Conservation (phyloP, 164 flowering plant genomes). For the Euptelea pleiosperma region DNA sequence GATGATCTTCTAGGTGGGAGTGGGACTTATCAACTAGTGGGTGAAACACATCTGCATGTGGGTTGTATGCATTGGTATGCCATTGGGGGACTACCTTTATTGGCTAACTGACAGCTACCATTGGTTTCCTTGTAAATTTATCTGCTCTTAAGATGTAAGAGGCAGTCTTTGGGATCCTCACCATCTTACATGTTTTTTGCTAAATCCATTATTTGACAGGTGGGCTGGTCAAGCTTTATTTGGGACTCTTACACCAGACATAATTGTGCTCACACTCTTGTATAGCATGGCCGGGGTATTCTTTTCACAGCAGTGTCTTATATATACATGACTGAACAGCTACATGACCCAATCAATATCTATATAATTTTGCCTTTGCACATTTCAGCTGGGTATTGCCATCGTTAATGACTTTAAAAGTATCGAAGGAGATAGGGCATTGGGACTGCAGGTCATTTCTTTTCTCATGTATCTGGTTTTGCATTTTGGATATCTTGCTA, state of each 20-base stretch:
- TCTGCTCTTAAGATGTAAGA: not conserved
- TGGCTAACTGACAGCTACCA: not conserved
- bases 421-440: conserved; percentile 81
- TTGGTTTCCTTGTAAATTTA: not conserved
- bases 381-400: conserved; percentile 80
- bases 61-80: too few relatives aligned
- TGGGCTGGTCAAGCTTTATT: conserved; percentile 99
- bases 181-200: not conserved
- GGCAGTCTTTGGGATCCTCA: not conserved
- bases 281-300: conserved; percentile 97
- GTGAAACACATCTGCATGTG: too few relatives aligned
- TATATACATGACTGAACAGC: not conserved
- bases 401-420: conserved; percentile 97
- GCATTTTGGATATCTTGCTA: not conserved
- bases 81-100: not conserved
- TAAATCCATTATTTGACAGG: conserved; percentile 33
- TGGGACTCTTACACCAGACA: conserved; percentile 85
- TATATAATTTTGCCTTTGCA: conserved; percentile 10
- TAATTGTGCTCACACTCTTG: conserved; percentile 76
- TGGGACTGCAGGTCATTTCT: conserved; percentile 78
- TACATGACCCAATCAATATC: not conserved
- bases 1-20: too few relatives aligned
- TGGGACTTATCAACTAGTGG: too few relatives aligned
- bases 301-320: conserved; percentile 6
- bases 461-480: not conserved